Base-by-base conservation (phyloP, 2,329 filamentous ascomycete genomes). In the Dryadomyces quercus-mongolicae region DNA sequence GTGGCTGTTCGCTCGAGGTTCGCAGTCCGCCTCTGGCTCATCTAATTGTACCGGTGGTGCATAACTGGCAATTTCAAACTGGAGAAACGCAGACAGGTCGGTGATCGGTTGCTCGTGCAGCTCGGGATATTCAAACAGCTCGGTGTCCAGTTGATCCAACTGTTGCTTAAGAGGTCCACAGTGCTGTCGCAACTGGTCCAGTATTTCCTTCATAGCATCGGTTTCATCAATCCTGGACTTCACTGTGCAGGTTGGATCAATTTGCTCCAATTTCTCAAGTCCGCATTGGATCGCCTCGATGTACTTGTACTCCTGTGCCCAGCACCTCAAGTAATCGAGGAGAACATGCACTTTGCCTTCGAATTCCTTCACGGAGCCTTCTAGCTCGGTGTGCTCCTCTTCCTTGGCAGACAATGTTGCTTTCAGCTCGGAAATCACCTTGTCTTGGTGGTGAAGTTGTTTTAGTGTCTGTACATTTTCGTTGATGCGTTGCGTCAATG, bases 231-330 rank as follows among this genome's bases (percentile, higher is more conserved):
- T 53, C 12, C 49, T 46, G 16, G 52, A 54, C 2, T 49, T 53
- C 3, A 20, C 49, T 3, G 25, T 18, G 18, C 55, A 52, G 3
- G 52, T 50, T 42, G 45, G 52, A 49, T 52, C 51, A 5, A 55
- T 53, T 31, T 53, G 49, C 2, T 46, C 51, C 2, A 58, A 47
- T 47, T 46, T 58, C n/a, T 57, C 51, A 1, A 59, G 55, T 18
- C 52, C 53, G 4, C 50, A 20, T 5, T 52, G 52, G 12, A 59
- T 52, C n/a, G 43, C 44, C 1, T 48, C 43, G 18, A 58, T 48
- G 20, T 59, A 51, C 3, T 31, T 25, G 22, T 55, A 51, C 9
- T 58, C 58, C 16, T 56, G 48, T 2, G 56, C 56, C 57, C 56
- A 58, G 16, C 21, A n/a, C 8, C 36, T 54, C 12, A 58, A n/a